Evolutionary conservation across 495 filamentous ascomycete genomes (phyloP).

Genomic region (Cercophora newfieldiana): DNA sequence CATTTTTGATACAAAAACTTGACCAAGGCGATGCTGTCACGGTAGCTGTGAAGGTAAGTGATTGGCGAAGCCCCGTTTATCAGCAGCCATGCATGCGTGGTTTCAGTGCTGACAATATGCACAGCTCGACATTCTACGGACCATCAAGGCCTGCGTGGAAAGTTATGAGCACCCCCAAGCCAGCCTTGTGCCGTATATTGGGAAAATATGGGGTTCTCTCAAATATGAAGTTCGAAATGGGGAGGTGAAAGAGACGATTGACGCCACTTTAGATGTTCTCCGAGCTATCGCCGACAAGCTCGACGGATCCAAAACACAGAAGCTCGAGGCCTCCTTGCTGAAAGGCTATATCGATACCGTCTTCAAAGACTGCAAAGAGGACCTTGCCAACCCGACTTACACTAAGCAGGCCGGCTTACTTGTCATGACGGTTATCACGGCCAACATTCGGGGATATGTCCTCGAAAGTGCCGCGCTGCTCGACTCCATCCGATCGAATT

Average conservation of each 20-base stretch:
- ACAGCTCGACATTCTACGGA: conserved; percentile 51
- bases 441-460: conserved; percentile 35
- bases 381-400: conserved; percentile 46
- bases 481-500: conserved; percentile 38
- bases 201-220: conserved; percentile 53
- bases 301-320: conserved; percentile 33
- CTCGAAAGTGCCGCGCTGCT: conserved; percentile 36
- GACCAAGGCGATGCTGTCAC: conserved; percentile 52
- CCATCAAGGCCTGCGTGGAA: conserved; percentile 47
- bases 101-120: not conserved
- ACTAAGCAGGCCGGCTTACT: conserved; percentile 48
- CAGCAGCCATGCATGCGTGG: not conserved
- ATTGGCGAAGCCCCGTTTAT: not conserved
- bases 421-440: conserved; percentile 43
- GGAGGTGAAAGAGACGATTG: conserved; percentile 51
- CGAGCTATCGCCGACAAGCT: conserved; percentile 43
- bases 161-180: conserved; percentile 41
- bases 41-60: conserved; percentile 46
- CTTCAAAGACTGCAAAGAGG: conserved; percentile 45
- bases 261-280: conserved; percentile 49
- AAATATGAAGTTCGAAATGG: conserved; percentile 62
- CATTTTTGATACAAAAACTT: conserved; percentile 49
- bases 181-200: conserved; percentile 41
- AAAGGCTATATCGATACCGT: conserved; percentile 39
- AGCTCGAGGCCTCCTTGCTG: conserved; percentile 36